A percentile compares a stretch with the other conserved stretches of the same genome.
Evolutionary conservation across 495 filamentous ascomycete genomes (phyloP).

Genomic region (Parmelia sp.): DNA sequence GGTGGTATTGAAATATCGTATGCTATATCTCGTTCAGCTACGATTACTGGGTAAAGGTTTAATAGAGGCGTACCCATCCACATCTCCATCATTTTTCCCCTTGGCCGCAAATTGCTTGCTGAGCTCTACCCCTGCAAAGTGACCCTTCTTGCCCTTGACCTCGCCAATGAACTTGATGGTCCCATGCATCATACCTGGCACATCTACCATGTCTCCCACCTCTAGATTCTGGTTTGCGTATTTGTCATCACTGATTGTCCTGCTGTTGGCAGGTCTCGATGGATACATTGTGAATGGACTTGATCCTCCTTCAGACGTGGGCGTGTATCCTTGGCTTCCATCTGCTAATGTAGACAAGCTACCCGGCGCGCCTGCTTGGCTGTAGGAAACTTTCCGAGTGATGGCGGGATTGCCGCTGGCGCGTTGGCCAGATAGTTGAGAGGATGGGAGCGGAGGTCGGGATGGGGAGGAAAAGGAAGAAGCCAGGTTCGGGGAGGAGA

Average conservation of each 20-base stretch:
- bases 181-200: constrained; percentile 90
- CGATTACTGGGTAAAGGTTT: constrained; percentile 20
- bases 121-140: constrained; percentile 93
- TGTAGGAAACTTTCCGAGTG: constrained; percentile 59
- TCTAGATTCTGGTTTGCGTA: constrained; percentile 22
- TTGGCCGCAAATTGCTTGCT: constrained; percentile 68
- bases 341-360: constrained; percentile 55
- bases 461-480: constrained; percentile 40
- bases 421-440: constrained; percentile 32
- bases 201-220: constrained; percentile 86
- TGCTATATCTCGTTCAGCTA: constrained; percentile 37
- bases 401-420: constrained; percentile 41
- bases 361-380: constrained; percentile 49
- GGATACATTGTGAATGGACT: constrained; percentile 23
- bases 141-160: constrained; percentile 83
- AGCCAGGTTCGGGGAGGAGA: constrained; percentile 54
- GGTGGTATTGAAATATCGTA: constrained; percentile 77
- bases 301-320: constrained; percentile 41
- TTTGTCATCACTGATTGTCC: constrained; percentile 20
- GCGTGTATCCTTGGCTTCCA: constrained; percentile 53
- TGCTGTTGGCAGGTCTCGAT: constrained; percentile 13
- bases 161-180: constrained; percentile 81
- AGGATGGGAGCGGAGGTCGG: constrained; percentile 23
- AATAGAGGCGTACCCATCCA: constrained; percentile 68
- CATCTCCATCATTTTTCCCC: constrained; percentile 95